Percentiles rank a stretch among this genome's conserved stretches.
phyloP scores from a whole-genome alignment of 192 early-diverging fungal genomes.

The Rhizophagus prolifer region DNA sequence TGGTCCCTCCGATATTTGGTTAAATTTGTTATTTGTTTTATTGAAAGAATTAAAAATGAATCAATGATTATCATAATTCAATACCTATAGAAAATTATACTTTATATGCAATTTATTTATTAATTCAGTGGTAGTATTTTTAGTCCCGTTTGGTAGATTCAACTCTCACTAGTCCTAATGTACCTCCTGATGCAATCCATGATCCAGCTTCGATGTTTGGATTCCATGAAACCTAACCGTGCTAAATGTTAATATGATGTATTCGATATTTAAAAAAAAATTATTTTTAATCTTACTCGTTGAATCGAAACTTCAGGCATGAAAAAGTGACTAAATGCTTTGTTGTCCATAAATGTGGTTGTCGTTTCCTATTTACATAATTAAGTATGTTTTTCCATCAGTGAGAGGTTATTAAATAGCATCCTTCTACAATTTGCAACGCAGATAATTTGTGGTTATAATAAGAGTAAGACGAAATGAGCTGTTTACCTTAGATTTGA shows the following conservation, averaged over 20 bases:
- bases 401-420: neutral
- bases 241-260: neutral
- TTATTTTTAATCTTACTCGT: constrained; percentile 11
- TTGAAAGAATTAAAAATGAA: constrained; percentile 19
- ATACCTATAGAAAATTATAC: neutral
- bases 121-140: neutral
- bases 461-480: neutral
- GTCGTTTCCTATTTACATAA: constrained; percentile 9
- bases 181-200: constrained; percentile 40
- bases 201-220: constrained; percentile 18
- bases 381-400: neutral
- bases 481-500: constrained; percentile 15
- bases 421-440: no score
- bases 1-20: constrained; percentile 54
- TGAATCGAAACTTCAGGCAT: constrained; percentile 25
- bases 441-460: no score
- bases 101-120: neutral
- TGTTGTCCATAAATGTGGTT: neutral
- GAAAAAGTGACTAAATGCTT: constrained; percentile 6
- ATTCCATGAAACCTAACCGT: constrained; percentile 36
- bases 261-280: neutral
- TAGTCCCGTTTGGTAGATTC: constrained; percentile 26
- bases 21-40: constrained; percentile 39
- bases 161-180: constrained; percentile 35
- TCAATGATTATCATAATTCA: neutral